phyloP scores from a whole-genome alignment of 345 rosid genomes.

The Gynandropsis gynandra region DNA sequence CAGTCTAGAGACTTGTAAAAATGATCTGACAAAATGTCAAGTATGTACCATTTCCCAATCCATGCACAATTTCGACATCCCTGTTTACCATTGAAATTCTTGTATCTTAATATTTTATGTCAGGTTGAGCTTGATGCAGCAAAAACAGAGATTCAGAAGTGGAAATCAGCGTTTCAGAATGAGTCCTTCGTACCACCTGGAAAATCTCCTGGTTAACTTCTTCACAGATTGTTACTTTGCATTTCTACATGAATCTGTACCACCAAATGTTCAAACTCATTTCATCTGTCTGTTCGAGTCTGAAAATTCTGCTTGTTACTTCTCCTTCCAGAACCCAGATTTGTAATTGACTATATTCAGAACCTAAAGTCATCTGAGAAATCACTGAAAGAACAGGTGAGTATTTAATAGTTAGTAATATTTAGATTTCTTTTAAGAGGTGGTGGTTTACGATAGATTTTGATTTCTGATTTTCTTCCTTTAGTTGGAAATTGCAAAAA shows the following conservation, averaged over 20 bases:
- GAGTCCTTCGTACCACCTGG: slow-evolving; percentile 62
- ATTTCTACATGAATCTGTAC: slow-evolving; percentile 14
- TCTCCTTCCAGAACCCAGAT: slow-evolving; percentile 59
- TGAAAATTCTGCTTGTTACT: slow-evolving; percentile 14
- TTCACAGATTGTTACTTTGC: slow-evolving; percentile 2
- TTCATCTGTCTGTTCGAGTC: neutral
- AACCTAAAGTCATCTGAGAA: slow-evolving; percentile 77
- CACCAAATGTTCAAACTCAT: neutral
- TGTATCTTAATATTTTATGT: slow-evolving; percentile 10
- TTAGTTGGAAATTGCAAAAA: slow-evolving; percentile 88
- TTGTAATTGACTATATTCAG: slow-evolving; percentile 66
- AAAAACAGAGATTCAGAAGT: slow-evolving; percentile 65
- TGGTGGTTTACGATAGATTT: slow-evolving; percentile 10
- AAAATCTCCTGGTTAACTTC: slow-evolving; percentile 65
- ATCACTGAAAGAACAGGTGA: slow-evolving; percentile 77
- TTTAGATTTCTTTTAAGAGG: slow-evolving; percentile 3
- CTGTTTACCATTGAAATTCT: neutral
- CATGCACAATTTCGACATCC: neutral
- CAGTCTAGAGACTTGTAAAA: slow-evolving; percentile 82
- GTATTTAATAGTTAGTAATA: slow-evolving; percentile 14
- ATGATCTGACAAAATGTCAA: slow-evolving; percentile 62
- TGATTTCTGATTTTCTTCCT: slow-evolving; percentile 22
- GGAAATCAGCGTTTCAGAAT: slow-evolving; percentile 79
- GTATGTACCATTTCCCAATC: slow-evolving; percentile 35
- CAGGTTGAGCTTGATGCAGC: slow-evolving; percentile 77